Evolutionary conservation across 2,329 filamentous ascomycete genomes (phyloP), one percentile per base, ranked within the genome.

Genomic region (Albifimbria verrucaria): DNA sequence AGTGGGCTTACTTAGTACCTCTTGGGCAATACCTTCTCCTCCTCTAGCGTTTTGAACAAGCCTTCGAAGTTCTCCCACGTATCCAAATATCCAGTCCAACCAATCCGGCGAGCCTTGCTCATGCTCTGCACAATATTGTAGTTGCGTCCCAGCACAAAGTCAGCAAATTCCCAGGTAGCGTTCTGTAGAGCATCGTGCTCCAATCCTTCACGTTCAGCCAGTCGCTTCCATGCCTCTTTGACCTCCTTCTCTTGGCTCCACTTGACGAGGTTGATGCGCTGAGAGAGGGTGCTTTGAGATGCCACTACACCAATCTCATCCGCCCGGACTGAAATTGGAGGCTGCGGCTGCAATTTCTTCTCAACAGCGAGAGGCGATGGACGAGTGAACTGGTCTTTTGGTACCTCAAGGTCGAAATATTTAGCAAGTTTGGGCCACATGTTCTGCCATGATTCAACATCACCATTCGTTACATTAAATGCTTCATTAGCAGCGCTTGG

Each of bases 381-480:
- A 15, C 44, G 23, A 5, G 25, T 18, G 25, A 48, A 48, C 25
- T 48, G 46, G 18, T 36, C 20, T 18, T 4, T n/a, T 5, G 25
- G n/a, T 15, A 48, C 25, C 17, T 48, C 26, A n/a, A 48, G 17
- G 23, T 20, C 46, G 18, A 48, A 48, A 10, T 26, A 26, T 20
- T 48, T 48, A 15, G 25, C 46, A 15, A 48, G 23, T 20, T 48
- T 32, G 6, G 46, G 46, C 46, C 46, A 48, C 17, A 48, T 24
- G 26, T 48, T 48, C 26, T 48, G 46, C 46, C 46, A 48, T n/a
- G 25, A 32, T 26, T 48, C 25, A 11, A 28, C 18, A 20, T 48
- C 46, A n/a, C 46, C 46, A 26, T 48, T 48, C 4, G 36, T 26
- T 9, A 48, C 46, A 26, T 48, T 48, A 26, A 48, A 48, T 15